These are phyloP conservation scores for Crassisporium funariophilum DNA, from an alignment of 768 basidiomycete genomes.

Conservation along the genomic window DNA sequence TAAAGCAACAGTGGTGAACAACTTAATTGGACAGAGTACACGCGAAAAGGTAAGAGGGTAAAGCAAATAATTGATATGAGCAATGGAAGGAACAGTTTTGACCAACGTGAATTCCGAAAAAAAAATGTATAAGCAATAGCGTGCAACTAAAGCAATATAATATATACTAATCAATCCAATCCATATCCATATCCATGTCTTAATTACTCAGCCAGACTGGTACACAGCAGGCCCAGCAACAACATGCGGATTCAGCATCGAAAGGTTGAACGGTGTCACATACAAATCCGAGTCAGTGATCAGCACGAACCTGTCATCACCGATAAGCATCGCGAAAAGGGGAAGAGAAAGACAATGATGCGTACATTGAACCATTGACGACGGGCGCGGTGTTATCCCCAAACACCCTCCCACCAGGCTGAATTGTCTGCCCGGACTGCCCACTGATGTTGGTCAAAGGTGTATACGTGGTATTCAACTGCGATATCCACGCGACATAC, in stretches of 20 bases:
- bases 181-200: too few species aligned
- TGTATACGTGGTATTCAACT: constrained; percentile 63
- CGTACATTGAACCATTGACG: constrained; percentile 55
- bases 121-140: too few species aligned
- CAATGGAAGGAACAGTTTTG: too few species aligned
- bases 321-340: background rate
- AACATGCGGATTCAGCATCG: constrained; percentile 51
- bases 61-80: too few species aligned
- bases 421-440: constrained; percentile 46
- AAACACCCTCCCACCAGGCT: constrained; percentile 53
- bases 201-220: constrained; percentile 41
- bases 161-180: too few species aligned
- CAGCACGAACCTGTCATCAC: constrained; percentile 46
- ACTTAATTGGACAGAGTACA: too few species aligned
- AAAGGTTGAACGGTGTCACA: constrained; percentile 62
- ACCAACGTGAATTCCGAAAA: too few species aligned
- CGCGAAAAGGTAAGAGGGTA: too few species aligned
- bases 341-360: background rate
- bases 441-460: constrained; percentile 44
- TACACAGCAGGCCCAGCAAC: constrained; percentile 59
- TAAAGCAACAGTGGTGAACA: too few species aligned
- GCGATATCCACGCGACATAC: constrained; percentile 60
- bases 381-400: constrained; percentile 38
- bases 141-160: too few species aligned
- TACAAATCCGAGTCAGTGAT: constrained; percentile 49